These are phyloP conservation scores for Boeremia lycopersici DNA, from an alignment of 2,329 filamentous ascomycete species.

Conservation along the genomic window DNA sequence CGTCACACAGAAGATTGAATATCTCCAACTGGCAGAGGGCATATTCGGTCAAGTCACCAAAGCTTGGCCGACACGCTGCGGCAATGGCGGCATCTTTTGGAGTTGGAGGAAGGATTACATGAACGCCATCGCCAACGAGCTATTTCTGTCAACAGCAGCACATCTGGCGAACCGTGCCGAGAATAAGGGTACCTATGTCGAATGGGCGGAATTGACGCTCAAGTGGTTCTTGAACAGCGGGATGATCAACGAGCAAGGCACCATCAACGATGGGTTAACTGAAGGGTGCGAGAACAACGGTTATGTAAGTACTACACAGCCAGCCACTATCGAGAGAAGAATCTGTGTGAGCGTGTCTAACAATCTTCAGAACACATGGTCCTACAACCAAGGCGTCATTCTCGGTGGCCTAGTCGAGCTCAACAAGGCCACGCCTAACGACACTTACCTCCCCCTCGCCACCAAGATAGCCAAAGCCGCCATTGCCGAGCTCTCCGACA, in stretches of 20 bases:
- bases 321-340: neutral
- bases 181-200: conserved; percentile 49
- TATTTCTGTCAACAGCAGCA: conserved; percentile 62
- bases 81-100: conserved; percentile 58
- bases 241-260: conserved; percentile 55
- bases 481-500: conserved; percentile 43
- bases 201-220: conserved; percentile 57
- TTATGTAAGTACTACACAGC: conserved; percentile 23
- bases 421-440: conserved; percentile 47
- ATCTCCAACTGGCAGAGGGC: conserved; percentile 54
- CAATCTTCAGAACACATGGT: conserved; percentile 48
- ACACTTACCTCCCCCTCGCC: conserved; percentile 44
- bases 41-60: conserved; percentile 57
- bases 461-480: conserved; percentile 48
- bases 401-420: conserved; percentile 64
- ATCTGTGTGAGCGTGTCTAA: neutral
- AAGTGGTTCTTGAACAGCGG: conserved; percentile 58
- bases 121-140: conserved; percentile 63
- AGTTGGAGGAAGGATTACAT: conserved; percentile 53
- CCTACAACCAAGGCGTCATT: conserved; percentile 68
- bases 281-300: conserved; percentile 60
- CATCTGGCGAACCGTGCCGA: conserved; percentile 59
- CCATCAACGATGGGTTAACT: conserved; percentile 61
- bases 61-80: conserved; percentile 48
- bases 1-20: conserved; percentile 52